Evolutionary conservation across 1,139 yeast species (phyloP).

Genomic region (Candida sanyaensis): DNA sequence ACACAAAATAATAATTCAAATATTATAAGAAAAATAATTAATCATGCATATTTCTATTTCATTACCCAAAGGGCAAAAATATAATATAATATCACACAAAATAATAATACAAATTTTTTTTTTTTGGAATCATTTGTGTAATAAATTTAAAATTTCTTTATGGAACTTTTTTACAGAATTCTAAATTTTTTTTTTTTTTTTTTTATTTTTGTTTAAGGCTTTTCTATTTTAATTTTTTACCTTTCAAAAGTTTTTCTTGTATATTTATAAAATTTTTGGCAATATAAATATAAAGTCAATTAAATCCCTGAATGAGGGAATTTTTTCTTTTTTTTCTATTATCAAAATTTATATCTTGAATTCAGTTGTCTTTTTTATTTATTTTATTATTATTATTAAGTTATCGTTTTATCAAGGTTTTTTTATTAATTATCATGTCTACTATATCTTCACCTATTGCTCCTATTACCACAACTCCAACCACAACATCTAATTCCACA

Average conservation of each 20-base stretch:
- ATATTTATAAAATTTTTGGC: neutral
- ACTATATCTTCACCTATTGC: neutral
- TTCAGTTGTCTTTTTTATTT: neutral
- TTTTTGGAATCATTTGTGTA: neutral
- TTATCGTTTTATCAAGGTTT: neutral
- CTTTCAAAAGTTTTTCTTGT: neutral
- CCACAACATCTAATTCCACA: constrained; percentile 4
- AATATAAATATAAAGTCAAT: constrained; percentile 1
- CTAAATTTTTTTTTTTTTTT: too few relatives aligned
- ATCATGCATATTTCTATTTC: neutral
- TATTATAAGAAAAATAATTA: too few relatives aligned
- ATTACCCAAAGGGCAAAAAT: neutral
- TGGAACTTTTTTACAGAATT: neutral
- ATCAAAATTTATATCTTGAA: neutral
- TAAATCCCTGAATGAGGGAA: neutral
- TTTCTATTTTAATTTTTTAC: neutral
- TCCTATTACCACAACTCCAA: constrained; percentile 1
- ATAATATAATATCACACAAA: neutral
- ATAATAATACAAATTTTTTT: neutral
- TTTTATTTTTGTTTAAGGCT: neutral
- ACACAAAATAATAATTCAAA: too few relatives aligned
- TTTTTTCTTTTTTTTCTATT: neutral
- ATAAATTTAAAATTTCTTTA: neutral
- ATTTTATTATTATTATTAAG: neutral
- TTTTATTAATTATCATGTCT: neutral